Evolutionary conservation across 768 basidiomycete genomes (phyloP).

Genomic region (Panaeolus papilionaceus): DNA sequence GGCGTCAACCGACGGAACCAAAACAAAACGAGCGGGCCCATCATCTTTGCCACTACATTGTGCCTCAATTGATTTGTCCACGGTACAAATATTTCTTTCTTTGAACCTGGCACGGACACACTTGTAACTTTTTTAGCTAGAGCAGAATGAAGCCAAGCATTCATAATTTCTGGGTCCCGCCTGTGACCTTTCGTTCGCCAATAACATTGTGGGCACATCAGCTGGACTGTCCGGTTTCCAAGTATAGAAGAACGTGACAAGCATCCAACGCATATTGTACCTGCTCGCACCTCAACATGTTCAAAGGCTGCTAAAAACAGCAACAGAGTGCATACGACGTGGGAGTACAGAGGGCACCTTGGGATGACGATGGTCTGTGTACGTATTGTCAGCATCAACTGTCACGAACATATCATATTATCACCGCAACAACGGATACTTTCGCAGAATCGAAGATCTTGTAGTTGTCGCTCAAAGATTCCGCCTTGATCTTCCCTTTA

Average conservation of each 20-base stretch:
- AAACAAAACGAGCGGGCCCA: neutral
- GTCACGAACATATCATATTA: slow-evolving; percentile 24
- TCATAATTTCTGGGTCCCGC: neutral
- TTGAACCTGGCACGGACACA: neutral
- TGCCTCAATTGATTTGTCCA: slow-evolving; percentile 2
- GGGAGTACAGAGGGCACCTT: slow-evolving; percentile 33
- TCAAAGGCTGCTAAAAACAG: slow-evolving; percentile 27
- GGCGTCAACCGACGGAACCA: slow-evolving; percentile 12
- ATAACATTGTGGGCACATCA: neutral
- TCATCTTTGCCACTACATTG: neutral
- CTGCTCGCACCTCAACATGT: slow-evolving; percentile 18
- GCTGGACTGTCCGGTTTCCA: slow-evolving; percentile 4
- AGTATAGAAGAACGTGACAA: slow-evolving; percentile 25
- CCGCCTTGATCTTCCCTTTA: slow-evolving; percentile 22
- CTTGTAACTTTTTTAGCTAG: slow-evolving; percentile 7
- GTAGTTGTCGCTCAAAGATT: slow-evolving; percentile 24
- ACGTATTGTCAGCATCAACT: slow-evolving; percentile 23
- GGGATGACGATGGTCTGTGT: slow-evolving; percentile 22
- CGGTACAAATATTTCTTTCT: slow-evolving; percentile 9
- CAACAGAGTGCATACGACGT: slow-evolving; percentile 31
- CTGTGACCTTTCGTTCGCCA: neutral
- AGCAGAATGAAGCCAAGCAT: slow-evolving; percentile 12
- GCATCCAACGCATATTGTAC: slow-evolving; percentile 22
- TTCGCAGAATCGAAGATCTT: slow-evolving; percentile 14
- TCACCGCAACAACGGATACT: slow-evolving; percentile 25